Conservation (phyloP, 441 rosid species). For the Macaranga tanarius region DNA sequence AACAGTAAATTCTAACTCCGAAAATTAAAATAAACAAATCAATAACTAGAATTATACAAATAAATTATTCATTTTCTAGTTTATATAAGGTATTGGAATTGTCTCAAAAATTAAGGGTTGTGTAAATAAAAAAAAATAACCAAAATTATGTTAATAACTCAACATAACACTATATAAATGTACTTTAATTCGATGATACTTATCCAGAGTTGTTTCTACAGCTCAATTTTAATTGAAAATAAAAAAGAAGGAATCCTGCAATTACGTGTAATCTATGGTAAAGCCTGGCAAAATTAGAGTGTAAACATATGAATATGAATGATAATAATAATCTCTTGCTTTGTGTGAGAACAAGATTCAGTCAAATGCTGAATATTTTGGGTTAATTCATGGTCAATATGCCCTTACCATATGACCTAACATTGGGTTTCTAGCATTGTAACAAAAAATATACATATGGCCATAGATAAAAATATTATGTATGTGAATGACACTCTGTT, state of each 20-base stretch:
- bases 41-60: too few relatives aligned
- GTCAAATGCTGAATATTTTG: conserved; percentile 30
- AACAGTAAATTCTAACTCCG: too few relatives aligned
- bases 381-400: conserved; percentile 7
- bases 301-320: not conserved
- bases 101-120: too few relatives aligned
- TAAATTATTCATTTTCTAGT: too few relatives aligned
- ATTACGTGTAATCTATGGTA: not conserved
- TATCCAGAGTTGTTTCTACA: too few relatives aligned
- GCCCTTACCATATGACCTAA: conserved; percentile 27
- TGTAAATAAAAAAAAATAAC: too few relatives aligned
- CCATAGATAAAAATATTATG: conserved; percentile 27
- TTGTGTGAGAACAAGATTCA: conserved; percentile 24
- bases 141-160: too few relatives aligned
- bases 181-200: too few relatives aligned
- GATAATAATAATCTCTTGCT: not conserved
- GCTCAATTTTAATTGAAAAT: too few relatives aligned
- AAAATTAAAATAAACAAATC: too few relatives aligned
- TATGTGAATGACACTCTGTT: conserved; percentile 35
- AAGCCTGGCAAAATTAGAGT: not conserved
- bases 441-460: not conserved
- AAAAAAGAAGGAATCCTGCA: not conserved
- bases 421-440: conserved; percentile 33
- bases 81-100: too few relatives aligned
- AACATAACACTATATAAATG: too few relatives aligned